phyloP scores from a whole-genome alignment of 2,329 filamentous ascomycete genomes.

The Cladosporium sp. region DNA sequence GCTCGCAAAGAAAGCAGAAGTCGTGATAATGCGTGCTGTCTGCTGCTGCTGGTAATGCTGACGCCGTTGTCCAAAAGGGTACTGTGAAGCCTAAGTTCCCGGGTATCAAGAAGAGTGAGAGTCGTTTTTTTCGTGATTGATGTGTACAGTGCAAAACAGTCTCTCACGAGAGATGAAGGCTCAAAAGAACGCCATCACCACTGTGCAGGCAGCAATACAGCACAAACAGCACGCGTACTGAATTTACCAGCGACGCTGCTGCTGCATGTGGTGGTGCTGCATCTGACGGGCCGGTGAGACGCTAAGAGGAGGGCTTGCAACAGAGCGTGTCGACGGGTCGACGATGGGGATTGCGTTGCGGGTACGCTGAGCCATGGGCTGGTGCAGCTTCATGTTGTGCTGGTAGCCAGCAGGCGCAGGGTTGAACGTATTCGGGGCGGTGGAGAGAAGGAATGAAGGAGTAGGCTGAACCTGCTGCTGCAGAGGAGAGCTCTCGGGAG shows the following conservation, averaged over 20 bases:
- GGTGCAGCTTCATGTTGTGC: slow-evolving; percentile 74
- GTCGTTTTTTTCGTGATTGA: slow-evolving; percentile 9
- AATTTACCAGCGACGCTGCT: slow-evolving; percentile 44
- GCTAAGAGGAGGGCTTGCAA: slow-evolving; percentile 80
- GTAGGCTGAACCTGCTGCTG: slow-evolving; percentile 74
- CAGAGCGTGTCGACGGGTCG: slow-evolving; percentile 86
- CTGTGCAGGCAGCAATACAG: slow-evolving; percentile 3
- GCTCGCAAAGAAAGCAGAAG: slow-evolving; percentile 12
- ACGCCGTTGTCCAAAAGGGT: slow-evolving; percentile 13
- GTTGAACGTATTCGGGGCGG: slow-evolving; percentile 41
- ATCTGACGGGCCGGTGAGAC: slow-evolving; percentile 60
- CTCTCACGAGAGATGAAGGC: not conserved
- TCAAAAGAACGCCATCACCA: not conserved
- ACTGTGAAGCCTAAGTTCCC: slow-evolving; percentile 12
- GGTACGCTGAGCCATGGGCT: slow-evolving; percentile 80
- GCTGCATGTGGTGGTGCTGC: slow-evolving; percentile 50
- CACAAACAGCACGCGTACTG: slow-evolving; percentile 13
- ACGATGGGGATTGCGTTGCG: slow-evolving; percentile 97
- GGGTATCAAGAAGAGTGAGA: slow-evolving; percentile 13
- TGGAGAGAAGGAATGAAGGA: slow-evolving; percentile 68
- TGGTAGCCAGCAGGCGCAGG: slow-evolving; percentile 59
- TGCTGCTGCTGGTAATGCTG: slow-evolving; percentile 9
- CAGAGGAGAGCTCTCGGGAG: slow-evolving; percentile 84
- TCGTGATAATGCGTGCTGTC: slow-evolving; percentile 10
- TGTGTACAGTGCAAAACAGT: slow-evolving; percentile 11